Conservation (phyloP, 176 grass and related monocot species). For the Themeda triandra region DNA sequence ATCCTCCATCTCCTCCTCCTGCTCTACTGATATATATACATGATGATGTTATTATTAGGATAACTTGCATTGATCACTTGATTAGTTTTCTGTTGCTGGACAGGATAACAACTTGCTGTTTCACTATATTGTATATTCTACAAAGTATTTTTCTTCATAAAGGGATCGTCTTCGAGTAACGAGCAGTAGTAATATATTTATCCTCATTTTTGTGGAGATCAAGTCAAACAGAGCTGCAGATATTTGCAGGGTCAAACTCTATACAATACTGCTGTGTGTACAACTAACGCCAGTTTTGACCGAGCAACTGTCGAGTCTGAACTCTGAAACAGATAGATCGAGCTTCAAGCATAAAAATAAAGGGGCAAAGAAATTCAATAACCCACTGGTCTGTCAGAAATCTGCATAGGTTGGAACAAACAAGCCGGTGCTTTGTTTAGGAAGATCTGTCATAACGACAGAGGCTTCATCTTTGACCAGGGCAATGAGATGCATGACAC, state of each 20-base stretch:
- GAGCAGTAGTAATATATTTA: background rate
- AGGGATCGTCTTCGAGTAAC: background rate
- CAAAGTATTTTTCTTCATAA: background rate
- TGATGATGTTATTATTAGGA: background rate
- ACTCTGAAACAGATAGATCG: background rate
- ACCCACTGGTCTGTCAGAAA: background rate
- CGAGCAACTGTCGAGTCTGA: conserved; percentile 7
- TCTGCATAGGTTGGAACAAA: background rate
- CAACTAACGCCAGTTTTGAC: conserved; percentile 6
- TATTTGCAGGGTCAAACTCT: background rate
- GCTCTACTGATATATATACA: background rate
- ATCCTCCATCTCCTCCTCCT: background rate
- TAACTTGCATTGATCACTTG: background rate
- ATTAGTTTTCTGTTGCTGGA: background rate
- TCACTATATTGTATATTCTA: background rate
- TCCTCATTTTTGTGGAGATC: background rate
- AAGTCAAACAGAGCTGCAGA: background rate
- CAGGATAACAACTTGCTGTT: background rate
- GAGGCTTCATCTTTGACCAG: background rate
- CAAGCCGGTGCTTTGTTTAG: background rate
- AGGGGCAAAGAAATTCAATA: background rate
- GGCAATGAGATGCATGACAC: background rate
- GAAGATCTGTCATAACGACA: background rate
- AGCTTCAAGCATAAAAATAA: background rate
- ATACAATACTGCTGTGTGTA: background rate